phyloP scores from a whole-genome alignment of 768 basidiomycete genomes.

The Suillus discolor region DNA sequence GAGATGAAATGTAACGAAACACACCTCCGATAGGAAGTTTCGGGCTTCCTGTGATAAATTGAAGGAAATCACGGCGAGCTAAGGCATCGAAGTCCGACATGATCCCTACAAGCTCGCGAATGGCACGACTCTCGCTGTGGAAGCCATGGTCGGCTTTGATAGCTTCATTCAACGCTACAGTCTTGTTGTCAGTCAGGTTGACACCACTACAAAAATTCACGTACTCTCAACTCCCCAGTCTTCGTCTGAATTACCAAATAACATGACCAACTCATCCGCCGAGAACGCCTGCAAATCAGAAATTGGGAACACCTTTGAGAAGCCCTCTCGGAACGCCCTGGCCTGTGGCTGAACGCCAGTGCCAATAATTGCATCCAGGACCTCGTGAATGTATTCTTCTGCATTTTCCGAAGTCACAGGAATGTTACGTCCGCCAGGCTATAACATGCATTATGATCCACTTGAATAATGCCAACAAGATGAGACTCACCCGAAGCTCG shows the following conservation, averaged over 20 bases:
- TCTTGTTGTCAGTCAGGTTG: constrained; percentile 9
- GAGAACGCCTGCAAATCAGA: constrained; percentile 90
- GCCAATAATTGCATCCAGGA: constrained; percentile 87
- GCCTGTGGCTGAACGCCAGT: constrained; percentile 78
- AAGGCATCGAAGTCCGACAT: constrained; percentile 79
- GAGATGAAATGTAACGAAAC: constrained; percentile 27
- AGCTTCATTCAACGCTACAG: constrained; percentile 79
- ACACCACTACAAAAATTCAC: constrained; percentile 30
- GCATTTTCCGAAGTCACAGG: constrained; percentile 87
- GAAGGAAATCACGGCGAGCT: constrained; percentile 84
- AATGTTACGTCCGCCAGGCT: constrained; percentile 82
- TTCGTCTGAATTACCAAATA: constrained; percentile 97
- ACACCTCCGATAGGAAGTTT: constrained; percentile 93
- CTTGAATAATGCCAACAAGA: not conserved
- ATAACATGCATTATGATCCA: constrained; percentile 4
- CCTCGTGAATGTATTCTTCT: constrained; percentile 84
- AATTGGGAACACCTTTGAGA: constrained; percentile 95
- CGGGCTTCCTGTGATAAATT: constrained; percentile 97
- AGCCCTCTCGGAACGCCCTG: constrained; percentile 91
- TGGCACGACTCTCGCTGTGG: constrained; percentile 91
- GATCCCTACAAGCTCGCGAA: constrained; percentile 83
- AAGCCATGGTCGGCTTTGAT: constrained; percentile 99
- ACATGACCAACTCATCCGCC: constrained; percentile 91
- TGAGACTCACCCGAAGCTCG: constrained; percentile 73
- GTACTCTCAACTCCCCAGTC: constrained; percentile 93